These are phyloP conservation scores for Aspergillus neotritici DNA, from an alignment of 2,329 filamentous ascomycete genomes.

Conservation along the genomic window DNA sequence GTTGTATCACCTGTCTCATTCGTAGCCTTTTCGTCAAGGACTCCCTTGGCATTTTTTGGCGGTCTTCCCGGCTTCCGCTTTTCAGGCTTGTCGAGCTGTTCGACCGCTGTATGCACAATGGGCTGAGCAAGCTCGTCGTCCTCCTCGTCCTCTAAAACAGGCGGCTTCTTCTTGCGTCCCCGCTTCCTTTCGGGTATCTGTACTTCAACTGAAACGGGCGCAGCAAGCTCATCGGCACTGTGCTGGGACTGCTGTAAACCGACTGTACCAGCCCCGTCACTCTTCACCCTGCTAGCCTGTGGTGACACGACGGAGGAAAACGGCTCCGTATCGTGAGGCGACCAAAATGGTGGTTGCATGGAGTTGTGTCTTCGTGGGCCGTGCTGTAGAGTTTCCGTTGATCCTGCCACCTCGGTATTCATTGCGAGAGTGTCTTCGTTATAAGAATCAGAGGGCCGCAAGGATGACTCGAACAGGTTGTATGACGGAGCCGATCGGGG, in stretches of 20 bases:
- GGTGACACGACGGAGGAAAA: constrained; percentile 31
- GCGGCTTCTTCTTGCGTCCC: constrained; percentile 28
- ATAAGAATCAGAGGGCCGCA: constrained; percentile 7
- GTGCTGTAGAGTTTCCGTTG: constrained; percentile 9
- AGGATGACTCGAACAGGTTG: constrained; percentile 21
- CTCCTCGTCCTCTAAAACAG: constrained; percentile 19
- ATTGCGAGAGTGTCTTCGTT: constrained; percentile 14
- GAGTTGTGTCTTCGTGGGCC: constrained; percentile 21
- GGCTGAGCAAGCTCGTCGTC: constrained; percentile 24
- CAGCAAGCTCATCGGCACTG: constrained; percentile 26
- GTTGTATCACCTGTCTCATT: too few relatives aligned
- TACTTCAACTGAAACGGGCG: constrained; percentile 20
- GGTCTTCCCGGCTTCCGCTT: constrained; percentile 18
- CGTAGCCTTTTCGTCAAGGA: not conserved
- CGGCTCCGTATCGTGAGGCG: constrained; percentile 38
- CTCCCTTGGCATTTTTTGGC: constrained; percentile 10
- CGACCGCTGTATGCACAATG: constrained; percentile 1
- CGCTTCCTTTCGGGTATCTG: constrained; percentile 23
- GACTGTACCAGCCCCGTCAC: constrained; percentile 13
- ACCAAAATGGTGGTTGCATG: constrained; percentile 22
- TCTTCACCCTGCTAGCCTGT: constrained; percentile 20
- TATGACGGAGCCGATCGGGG: constrained; percentile 14
- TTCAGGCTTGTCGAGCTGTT: constrained; percentile 9
- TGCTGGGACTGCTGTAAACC: constrained; percentile 15
- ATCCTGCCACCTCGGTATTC: constrained; percentile 5